phyloP scores from a whole-genome alignment of 768 basidiomycete genomes.

The Suillus discolor region DNA sequence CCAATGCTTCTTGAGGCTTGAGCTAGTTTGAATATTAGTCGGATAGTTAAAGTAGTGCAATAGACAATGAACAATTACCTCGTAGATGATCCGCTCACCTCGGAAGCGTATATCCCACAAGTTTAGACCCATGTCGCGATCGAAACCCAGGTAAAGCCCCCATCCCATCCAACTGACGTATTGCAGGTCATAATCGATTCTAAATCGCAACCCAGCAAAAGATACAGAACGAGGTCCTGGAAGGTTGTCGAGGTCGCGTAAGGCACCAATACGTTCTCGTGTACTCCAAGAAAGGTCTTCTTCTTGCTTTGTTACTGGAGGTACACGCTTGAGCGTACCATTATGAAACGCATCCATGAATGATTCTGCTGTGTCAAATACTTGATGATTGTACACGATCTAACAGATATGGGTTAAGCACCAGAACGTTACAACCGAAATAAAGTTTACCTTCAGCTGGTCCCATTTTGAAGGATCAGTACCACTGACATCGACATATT shows the following conservation, averaged over 20 bases:
- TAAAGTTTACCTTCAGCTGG: constrained; percentile 44
- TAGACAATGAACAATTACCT: constrained; percentile 36
- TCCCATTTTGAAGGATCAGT: constrained; percentile 56
- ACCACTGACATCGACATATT: constrained; percentile 58
- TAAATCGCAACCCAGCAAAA: constrained; percentile 60
- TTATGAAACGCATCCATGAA: constrained; percentile 57
- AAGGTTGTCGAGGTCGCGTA: constrained; percentile 59
- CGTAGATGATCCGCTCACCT: constrained; percentile 63
- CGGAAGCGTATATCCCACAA: constrained; percentile 64
- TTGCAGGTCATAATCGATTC: constrained; percentile 51
- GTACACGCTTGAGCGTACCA: constrained; percentile 52
- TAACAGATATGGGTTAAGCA: constrained; percentile 17
- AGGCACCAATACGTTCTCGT: constrained; percentile 40
- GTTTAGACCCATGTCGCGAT: constrained; percentile 65
- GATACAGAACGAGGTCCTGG: constrained; percentile 66
- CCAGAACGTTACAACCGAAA: constrained; percentile 4
- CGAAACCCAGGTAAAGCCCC: constrained; percentile 62
- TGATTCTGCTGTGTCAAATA: constrained; percentile 48
- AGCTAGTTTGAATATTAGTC: constrained; percentile 37
- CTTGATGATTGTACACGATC: constrained; percentile 62
- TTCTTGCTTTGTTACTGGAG: constrained; percentile 32
- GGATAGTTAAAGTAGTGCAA: not conserved
- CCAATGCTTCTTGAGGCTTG: constrained; percentile 62
- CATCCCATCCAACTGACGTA: constrained; percentile 72
- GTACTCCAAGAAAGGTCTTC: constrained; percentile 47